Evolutionary conservation across 192 early-diverging fungal species (phyloP).

Genomic region (Umbelopsis sp.): DNA sequence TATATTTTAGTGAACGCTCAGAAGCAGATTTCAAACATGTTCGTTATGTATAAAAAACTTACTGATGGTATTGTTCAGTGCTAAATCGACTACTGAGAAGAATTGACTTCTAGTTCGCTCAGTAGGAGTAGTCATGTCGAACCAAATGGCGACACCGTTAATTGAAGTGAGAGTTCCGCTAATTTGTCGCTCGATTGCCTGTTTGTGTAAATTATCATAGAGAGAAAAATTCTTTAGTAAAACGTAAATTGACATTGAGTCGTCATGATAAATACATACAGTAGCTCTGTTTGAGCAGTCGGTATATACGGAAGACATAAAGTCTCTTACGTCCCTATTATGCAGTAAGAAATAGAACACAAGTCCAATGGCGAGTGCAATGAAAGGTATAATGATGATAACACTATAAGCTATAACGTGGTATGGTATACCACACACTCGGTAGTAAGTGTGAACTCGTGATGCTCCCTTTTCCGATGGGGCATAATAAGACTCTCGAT

Average conservation of each 20-base stretch:
- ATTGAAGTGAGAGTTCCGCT: neutral
- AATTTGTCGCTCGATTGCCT: conserved; percentile 7
- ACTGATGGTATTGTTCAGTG: too few species aligned
- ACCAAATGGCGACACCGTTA: neutral
- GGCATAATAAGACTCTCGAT: neutral
- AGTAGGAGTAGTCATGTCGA: neutral
- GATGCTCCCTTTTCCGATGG: neutral
- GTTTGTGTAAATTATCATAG: neutral
- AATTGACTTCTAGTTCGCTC: neutral
- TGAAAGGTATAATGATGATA: neutral
- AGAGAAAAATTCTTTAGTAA: neutral
- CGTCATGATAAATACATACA: neutral
- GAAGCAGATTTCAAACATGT: too few species aligned
- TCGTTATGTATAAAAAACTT: too few species aligned
- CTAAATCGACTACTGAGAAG: too few species aligned
- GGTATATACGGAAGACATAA: neutral
- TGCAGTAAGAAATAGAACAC: neutral
- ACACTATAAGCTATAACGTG: neutral
- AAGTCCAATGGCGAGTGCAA: conserved; percentile 8
- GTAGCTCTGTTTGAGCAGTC: conserved; percentile 7
- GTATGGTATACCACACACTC: neutral
- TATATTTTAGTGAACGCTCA: too few species aligned
- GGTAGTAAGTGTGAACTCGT: too few species aligned
- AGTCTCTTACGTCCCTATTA: neutral
- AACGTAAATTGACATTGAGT: too few species aligned